Base-by-base conservation (phyloP, 768 basidiomycete species). In the Phylloporus sp. region DNA sequence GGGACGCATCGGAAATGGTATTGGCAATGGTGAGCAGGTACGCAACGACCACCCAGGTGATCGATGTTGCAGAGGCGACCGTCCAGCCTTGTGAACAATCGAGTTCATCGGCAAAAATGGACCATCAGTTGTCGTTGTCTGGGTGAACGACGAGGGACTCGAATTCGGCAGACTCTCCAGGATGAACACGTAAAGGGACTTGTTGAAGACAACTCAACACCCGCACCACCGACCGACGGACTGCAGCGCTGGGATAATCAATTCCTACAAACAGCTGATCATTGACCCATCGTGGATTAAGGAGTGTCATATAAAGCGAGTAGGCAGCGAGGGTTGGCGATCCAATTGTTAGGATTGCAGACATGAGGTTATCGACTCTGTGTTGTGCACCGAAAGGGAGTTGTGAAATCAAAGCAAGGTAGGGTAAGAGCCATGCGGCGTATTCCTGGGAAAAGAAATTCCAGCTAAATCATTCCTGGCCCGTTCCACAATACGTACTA, bases 401-500 rank as follows among this genome's bases (percentile, higher is more conserved):
- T 43, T 77, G 77, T 0, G 77, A 76, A 16, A 79, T 62, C 8
- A 80, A 54, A 0, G 78, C 75, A 12, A 80, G 68, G 69, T 75
- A 77, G 7, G 78, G 78, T 5, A 80, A 50, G 2, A 80, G 63
- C 78, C 78, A 80, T 0, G 75, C 57, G 8, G 68, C 65, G 55
- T 73, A 77, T 42, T 73, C 64, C 44, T 74, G 73, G 0, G 64
- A 44, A 44, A 66, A 68, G 6, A 23, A 32, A 1, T 13, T 12
- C 66, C 64, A 66, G n/a, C 20, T 31, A 16, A 66, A 66, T 13
- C 54, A 13, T 5, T 53, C 51, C 9, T 55, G 52, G 2, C 45
- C 45, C 3, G 1, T 5, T 26, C 66, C 63, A n/a, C 64, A 66
- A n/a, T 29, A n/a, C 0, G 11, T n/a, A n/a, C n/a, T 1, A 15